Evolutionary conservation across 2,329 filamentous ascomycete genomes (phyloP).

Genomic region (Calonectria pauciramosa): DNA sequence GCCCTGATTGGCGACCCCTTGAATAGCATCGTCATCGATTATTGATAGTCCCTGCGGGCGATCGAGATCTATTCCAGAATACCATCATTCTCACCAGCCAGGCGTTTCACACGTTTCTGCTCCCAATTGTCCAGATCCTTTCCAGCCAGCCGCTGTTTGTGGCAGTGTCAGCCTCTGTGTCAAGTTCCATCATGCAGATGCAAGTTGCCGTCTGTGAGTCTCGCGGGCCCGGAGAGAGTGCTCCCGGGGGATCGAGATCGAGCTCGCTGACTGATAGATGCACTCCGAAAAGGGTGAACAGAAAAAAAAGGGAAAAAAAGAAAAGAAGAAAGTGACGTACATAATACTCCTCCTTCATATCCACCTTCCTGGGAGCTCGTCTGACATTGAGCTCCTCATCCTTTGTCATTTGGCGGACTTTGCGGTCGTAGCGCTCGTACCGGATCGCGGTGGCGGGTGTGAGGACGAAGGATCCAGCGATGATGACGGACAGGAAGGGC

Average conservation of each 20-base stretch:
- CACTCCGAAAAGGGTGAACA: background rate
- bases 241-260: background rate
- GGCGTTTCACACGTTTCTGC: slow-evolving; percentile 91
- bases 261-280: background rate
- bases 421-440: slow-evolving; percentile 93
- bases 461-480: slow-evolving; percentile 92
- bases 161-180: slow-evolving; percentile 29
- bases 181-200: background rate
- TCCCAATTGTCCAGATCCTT: slow-evolving; percentile 98
- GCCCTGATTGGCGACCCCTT: background rate
- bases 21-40: background rate
- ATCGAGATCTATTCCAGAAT: slow-evolving; percentile 61
- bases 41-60: slow-evolving; percentile 2
- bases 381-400: slow-evolving; percentile 90
- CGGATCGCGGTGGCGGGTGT: slow-evolving; percentile 94
- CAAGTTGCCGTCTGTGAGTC: background rate
- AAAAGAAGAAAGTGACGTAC: slow-evolving; percentile 63
- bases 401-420: slow-evolving; percentile 85
- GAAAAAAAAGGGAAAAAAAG: background rate
- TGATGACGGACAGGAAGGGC: slow-evolving; percentile 90
- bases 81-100: slow-evolving; percentile 92
- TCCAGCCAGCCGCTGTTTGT: slow-evolving; percentile 64
- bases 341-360: slow-evolving; percentile 89
- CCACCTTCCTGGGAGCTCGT: slow-evolving; percentile 77
- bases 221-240: background rate